Conservation (phyloP, 345 rosid genomes). For the Populus davidiana region DNA sequence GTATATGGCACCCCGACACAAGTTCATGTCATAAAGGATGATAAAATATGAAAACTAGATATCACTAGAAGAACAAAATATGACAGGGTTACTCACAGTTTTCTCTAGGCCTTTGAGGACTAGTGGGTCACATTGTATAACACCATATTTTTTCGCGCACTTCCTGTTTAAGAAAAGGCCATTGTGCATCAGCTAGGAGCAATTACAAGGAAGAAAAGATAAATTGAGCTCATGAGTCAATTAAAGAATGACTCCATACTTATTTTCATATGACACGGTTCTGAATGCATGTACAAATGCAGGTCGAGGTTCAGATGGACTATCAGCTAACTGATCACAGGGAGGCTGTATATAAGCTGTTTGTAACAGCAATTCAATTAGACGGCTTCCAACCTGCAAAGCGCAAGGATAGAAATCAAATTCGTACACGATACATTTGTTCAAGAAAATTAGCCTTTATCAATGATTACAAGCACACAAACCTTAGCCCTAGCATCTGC, state of each 20-base stretch:
- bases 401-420: slow-evolving; percentile 14
- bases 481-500: slow-evolving; percentile 83
- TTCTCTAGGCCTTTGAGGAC: slow-evolving; percentile 82
- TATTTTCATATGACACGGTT: slow-evolving; percentile 36
- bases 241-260: slow-evolving; percentile 43
- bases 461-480: slow-evolving; percentile 16
- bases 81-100: slow-evolving; percentile 56
- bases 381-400: slow-evolving; percentile 86
- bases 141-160: slow-evolving; percentile 64
- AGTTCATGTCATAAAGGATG: slow-evolving; percentile 1
- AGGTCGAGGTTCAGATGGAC: too few species aligned
- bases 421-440: not conserved
- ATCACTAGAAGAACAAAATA: slow-evolving; percentile 9
- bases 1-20: not conserved
- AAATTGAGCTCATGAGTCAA: not conserved
- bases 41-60: not conserved
- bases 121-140: slow-evolving; percentile 74
- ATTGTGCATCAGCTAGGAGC: slow-evolving; percentile 10
- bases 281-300: too few species aligned
- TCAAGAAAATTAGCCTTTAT: too few species aligned
- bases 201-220: slow-evolving; percentile 1
- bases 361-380: slow-evolving; percentile 71
- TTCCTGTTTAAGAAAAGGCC: slow-evolving; percentile 45
- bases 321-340: too few species aligned
- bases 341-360: slow-evolving; percentile 13